Base-by-base conservation (phyloP, 1,284 basidiomycete species). In the Entoloma clypeatum region DNA sequence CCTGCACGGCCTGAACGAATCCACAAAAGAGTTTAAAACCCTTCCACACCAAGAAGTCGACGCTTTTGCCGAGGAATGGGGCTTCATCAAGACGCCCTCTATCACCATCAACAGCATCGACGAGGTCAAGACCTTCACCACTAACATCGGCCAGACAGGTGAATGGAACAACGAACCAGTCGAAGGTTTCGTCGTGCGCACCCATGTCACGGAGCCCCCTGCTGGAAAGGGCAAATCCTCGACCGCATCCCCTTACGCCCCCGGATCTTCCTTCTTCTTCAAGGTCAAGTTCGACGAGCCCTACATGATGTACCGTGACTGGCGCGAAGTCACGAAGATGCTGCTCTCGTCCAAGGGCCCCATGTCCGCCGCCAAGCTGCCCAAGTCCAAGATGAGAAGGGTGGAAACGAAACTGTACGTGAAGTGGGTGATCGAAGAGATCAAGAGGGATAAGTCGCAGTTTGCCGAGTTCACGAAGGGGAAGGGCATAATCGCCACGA, bases 281-380 rank as follows among this genome's bases (percentile, higher is more conserved):
- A 99, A 99, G 63, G 79, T 99, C 68, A 99, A 99, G 63, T 99
- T 97, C 61, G 93, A 98, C 63, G 92, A 99, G 60, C 95, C 95
- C 0, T 99, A 99, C 61, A 82, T 98, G 69, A 95, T 96, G 81
- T 98, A 98, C 65, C 83, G 96, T 36, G 91, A 97, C 60, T 99
- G 93, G 93, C 75, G 96, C 40, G 96, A 99, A 64, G 74, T 95
- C 36, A 98, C 96, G 5, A 87, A 92, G 57, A 68, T 62, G 13
- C 69, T 95, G 22, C 70, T 96, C 5, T 65, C 71, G 1, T 44
- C 54, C 31, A 58, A 58, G 16, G 55, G 51, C 56, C 54, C 29
- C 42, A 48, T 66, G 44, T 51, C 63, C 11, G 54, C 63, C 2
- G 57, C 49, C 7, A 63, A 61, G 16, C 57, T 85, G n/a, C 74